Evolutionary conservation across 176 grass and related monocot species (phyloP).

Genomic region (Themeda triandra): DNA sequence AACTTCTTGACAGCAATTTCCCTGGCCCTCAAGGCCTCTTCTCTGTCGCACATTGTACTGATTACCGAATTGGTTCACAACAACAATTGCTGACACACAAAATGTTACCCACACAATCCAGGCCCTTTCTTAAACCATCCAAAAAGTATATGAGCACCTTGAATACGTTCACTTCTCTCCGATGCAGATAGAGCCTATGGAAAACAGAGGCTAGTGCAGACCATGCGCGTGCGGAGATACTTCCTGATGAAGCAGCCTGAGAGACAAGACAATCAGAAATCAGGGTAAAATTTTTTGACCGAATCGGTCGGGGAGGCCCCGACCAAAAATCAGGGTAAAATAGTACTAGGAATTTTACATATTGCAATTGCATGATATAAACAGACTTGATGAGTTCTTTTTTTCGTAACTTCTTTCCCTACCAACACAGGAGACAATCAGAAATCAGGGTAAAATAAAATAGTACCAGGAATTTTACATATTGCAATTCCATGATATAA

Average conservation of each 20-base stretch:
- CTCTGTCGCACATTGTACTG: slow-evolving; percentile 50
- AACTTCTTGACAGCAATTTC: slow-evolving; percentile 70
- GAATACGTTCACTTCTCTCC: neutral
- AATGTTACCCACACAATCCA: neutral
- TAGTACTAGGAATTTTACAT: neutral
- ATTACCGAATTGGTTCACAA: neutral
- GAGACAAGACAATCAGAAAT: slow-evolving; percentile 10
- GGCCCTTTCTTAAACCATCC: neutral
- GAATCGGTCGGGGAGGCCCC: no score
- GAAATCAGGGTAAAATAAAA: neutral
- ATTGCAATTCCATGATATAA: neutral
- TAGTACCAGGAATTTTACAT: neutral
- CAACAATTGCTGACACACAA: neutral
- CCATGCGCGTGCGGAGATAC: neutral
- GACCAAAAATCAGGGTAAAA: neutral
- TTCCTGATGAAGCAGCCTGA: neutral
- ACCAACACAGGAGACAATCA: no score
- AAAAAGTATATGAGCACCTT: neutral
- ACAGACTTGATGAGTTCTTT: neutral
- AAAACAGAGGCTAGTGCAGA: neutral
- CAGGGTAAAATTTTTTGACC: no score
- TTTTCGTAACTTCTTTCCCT: no score
- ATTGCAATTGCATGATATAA: neutral
- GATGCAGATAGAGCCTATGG: neutral
- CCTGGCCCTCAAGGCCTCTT: slow-evolving; percentile 78